Percentiles rank a stretch among this genome's conserved stretches.
phyloP scores from a whole-genome alignment of 768 basidiomycete species.

The Pholiota conissans region DNA sequence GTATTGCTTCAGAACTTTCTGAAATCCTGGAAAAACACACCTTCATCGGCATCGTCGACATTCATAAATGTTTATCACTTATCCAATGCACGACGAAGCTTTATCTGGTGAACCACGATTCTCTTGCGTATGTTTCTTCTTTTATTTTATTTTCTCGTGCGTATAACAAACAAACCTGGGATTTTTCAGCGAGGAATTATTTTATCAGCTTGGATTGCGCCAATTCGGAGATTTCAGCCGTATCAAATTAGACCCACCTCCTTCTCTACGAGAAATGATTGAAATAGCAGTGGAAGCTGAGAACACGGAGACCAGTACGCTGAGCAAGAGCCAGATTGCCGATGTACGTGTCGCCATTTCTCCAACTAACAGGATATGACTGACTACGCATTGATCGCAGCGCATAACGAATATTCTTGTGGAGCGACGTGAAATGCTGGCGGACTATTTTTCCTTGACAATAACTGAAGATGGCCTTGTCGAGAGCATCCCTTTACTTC shows the following conservation, averaged over 20 bases:
- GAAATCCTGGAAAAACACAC: constrained; percentile 86
- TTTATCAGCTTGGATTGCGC: constrained; percentile 89
- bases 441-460: constrained; percentile 85
- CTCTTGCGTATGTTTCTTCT: constrained; percentile 66
- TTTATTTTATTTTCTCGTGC: too few species aligned
- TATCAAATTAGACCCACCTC: constrained; percentile 82
- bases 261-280: constrained; percentile 67
- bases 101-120: constrained; percentile 85
- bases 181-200: constrained; percentile 77
- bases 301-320: constrained; percentile 49
- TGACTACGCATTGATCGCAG: constrained; percentile 34
- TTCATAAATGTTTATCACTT: constrained; percentile 69
- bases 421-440: constrained; percentile 75
- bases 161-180: not conserved
- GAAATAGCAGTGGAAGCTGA: constrained; percentile 78
- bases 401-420: constrained; percentile 63
- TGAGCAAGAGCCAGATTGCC: constrained; percentile 64
- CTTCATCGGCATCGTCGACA: constrained; percentile 91
- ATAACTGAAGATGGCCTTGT: constrained; percentile 69
- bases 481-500: constrained; percentile 77
- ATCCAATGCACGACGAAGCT: constrained; percentile 88
- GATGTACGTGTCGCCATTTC: constrained; percentile 50
- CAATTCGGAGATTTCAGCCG: constrained; percentile 86
- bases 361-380: not conserved
- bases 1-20: constrained; percentile 61